These are phyloP conservation scores for Fragaria ananassa DNA, from an alignment of 306 rosid genomes.

Conservation along the genomic window DNA sequence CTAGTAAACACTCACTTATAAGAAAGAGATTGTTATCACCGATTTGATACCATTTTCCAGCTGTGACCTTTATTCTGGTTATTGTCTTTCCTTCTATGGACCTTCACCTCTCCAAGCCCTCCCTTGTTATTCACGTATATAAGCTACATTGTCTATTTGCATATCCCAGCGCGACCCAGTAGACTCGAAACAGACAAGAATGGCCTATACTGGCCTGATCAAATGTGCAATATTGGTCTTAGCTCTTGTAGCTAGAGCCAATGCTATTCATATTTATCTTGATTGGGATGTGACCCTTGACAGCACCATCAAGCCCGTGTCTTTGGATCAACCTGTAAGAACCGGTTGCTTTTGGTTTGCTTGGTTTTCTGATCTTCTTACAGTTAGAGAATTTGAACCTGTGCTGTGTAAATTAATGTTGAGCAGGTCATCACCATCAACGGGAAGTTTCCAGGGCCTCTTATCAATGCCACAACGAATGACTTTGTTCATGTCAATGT, in stretches of 20 bases:
- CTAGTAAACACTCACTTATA: not conserved
- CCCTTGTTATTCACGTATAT: conserved; percentile 7
- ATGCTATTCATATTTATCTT: conserved; percentile 41
- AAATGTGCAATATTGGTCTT: conserved; percentile 8
- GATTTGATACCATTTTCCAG: conserved; percentile 6
- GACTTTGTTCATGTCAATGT: conserved; percentile 58
- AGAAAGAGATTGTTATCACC: conserved; percentile 10
- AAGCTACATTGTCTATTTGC: conserved; percentile 3
- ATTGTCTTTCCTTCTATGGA: conserved; percentile 22
- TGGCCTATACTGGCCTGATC: conserved; percentile 27
- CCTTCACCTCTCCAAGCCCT: conserved; percentile 5
- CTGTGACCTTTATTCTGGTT: not conserved
- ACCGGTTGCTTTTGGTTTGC: not conserved
- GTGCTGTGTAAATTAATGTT: not conserved
- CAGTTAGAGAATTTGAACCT: not conserved
- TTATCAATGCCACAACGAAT: conserved; percentile 68
- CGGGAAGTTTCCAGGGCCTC: conserved; percentile 83
- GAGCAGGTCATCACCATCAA: conserved; percentile 70
- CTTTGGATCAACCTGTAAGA: conserved; percentile 44
- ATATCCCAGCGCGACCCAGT: not conserved
- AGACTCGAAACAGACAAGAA: not conserved
- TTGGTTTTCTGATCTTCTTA: not conserved
- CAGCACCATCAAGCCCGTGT: conserved; percentile 31
- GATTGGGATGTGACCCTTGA: conserved; percentile 46
- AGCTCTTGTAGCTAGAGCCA: conserved; percentile 23